Conservation (phyloP, 2,329 filamentous ascomycete species). For the Aspergillus amoenus region DNA sequence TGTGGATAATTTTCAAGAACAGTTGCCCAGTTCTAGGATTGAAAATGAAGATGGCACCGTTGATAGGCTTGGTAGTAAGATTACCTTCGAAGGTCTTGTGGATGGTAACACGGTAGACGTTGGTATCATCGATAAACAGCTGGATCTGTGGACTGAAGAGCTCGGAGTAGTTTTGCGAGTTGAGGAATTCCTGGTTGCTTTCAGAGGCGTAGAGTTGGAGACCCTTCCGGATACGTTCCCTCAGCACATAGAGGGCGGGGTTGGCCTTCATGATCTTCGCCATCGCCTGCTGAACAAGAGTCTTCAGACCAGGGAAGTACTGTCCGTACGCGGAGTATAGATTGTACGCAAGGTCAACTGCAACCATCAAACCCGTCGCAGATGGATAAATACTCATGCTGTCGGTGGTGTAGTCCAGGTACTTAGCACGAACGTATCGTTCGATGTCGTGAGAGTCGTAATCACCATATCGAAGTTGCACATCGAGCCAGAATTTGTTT, state of each 20-base stretch:
- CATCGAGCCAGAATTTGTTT: conserved; percentile 99
- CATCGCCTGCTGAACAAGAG: conserved; percentile 96
- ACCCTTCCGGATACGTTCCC: conserved; percentile 97
- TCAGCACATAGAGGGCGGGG: conserved; percentile 89
- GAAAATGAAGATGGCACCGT: conserved; percentile 99
- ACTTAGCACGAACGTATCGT: conserved; percentile 94
- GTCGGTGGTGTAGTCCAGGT: conserved; percentile 97
- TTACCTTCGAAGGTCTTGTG: conserved; percentile 99
- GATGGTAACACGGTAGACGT: conserved; percentile 98
- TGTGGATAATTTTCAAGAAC: conserved; percentile 99
- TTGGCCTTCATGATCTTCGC: conserved; percentile 99
- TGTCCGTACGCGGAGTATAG: conserved; percentile 97
- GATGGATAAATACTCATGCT: conserved; percentile 99
- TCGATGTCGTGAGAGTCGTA: conserved; percentile 99
- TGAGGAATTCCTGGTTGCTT: conserved; percentile 98
- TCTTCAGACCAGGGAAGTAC: conserved; percentile 97
- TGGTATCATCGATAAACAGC: conserved; percentile 98
- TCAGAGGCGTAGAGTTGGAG: conserved; percentile 97
- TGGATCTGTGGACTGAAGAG: conserved; percentile 99
- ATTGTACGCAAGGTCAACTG: conserved; percentile 96
- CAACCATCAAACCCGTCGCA: conserved; percentile 94
- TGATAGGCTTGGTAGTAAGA: conserved; percentile 98
- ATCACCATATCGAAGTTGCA: conserved; percentile 93
- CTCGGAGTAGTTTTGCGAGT: conserved; percentile 99
- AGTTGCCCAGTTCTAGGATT: conserved; percentile 97